Percentiles rank a stretch among this genome's conserved stretches.
Conservation (phyloP, 306 rosid genomes). For the Hippophae rhamnoides region DNA sequence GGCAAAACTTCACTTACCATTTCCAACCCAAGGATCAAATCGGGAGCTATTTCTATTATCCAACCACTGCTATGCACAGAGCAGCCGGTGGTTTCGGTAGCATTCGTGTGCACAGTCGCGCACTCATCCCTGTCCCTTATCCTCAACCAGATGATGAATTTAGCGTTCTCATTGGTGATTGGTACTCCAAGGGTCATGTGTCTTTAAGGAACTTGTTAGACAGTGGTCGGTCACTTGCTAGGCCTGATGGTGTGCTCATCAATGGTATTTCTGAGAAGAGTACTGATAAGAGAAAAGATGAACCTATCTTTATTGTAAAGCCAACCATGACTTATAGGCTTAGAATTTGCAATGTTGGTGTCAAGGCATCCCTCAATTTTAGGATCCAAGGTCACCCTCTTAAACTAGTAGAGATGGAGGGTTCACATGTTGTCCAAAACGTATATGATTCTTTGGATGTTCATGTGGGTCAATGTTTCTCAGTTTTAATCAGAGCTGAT, state of each 20-base stretch:
- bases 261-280: conserved; percentile 57
- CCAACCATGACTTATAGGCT: conserved; percentile 65
- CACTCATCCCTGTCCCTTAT: conserved; percentile 71
- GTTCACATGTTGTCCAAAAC: conserved; percentile 72
- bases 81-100: conserved; percentile 69
- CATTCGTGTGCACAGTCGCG: conserved; percentile 56
- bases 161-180: conserved; percentile 67
- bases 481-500: conserved; percentile 59
- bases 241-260: conserved; percentile 58
- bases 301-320: conserved; percentile 71
- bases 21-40: conserved; percentile 90
- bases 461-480: conserved; percentile 60
- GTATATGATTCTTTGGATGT: conserved; percentile 59
- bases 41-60: conserved; percentile 62
- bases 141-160: conserved; percentile 76
- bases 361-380: conserved; percentile 55
- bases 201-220: conserved; percentile 36
- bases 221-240: conserved; percentile 41
- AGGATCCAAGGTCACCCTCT: conserved; percentile 61
- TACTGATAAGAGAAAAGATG: conserved; percentile 28
- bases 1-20: conserved; percentile 51
- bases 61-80: conserved; percentile 42
- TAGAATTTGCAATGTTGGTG: conserved; percentile 71
- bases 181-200: conserved; percentile 68
- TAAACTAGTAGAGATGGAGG: conserved; percentile 74